phyloP scores from a whole-genome alignment of 805 yeast genomes.

The Scheffersomyces ergatensis region DNA sequence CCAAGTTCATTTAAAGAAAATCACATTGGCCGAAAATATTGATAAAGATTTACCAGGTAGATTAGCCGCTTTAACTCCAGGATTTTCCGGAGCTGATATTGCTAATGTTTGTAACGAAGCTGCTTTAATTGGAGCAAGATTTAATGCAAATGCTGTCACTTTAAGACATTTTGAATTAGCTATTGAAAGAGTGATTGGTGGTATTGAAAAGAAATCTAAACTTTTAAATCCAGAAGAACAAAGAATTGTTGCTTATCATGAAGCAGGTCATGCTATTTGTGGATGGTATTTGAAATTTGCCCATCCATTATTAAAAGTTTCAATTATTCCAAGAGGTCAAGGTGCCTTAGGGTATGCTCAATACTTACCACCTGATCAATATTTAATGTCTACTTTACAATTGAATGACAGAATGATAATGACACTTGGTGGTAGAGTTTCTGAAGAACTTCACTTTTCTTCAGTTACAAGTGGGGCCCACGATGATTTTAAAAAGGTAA shows the following conservation, averaged over 20 bases:
- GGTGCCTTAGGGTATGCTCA: constrained; percentile 98
- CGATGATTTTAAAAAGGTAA: constrained; percentile 95
- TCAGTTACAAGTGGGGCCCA: constrained; percentile 96
- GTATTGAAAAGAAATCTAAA: constrained; percentile 86
- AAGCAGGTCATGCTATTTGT: constrained; percentile 98
- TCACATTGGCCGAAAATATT: constrained; percentile 53
- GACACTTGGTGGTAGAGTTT: constrained; percentile 96
- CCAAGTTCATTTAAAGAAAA: constrained; percentile 75
- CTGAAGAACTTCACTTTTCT: constrained; percentile 88
- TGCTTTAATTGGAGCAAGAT: constrained; percentile 93
- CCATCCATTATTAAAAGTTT: constrained; percentile 91
- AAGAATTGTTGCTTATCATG: constrained; percentile 91
- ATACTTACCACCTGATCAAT: constrained; percentile 90
- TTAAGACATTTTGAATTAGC: constrained; percentile 89
- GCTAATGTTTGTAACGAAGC: constrained; percentile 98
- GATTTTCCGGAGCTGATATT: constrained; percentile 97
- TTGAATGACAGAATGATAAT: constrained; percentile 88
- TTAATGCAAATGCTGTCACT: constrained; percentile 65
- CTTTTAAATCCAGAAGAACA: constrained; percentile 84
- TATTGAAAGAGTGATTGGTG: constrained; percentile 95
- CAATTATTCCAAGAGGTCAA: constrained; percentile 95
- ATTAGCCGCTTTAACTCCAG: constrained; percentile 94
- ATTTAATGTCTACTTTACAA: constrained; percentile 73
- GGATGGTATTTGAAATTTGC: constrained; percentile 94
- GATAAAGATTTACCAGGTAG: constrained; percentile 67